Conservation (phyloP, 441 rosid species). For the Codiaeum variegatum region DNA sequence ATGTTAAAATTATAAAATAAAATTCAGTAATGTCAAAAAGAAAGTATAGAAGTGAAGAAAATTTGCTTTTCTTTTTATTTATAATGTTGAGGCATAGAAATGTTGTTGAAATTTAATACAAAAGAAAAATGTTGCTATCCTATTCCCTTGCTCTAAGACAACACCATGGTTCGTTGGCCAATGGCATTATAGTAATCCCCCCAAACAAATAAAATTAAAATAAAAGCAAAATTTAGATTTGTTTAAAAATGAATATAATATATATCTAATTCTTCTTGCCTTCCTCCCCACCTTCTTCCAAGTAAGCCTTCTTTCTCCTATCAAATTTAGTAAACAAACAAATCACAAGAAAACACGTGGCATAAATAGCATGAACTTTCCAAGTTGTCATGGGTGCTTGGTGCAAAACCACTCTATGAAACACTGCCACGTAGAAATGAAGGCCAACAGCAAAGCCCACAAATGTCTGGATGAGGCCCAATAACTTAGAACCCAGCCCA, state of each 20-base stretch:
- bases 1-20: too few species aligned
- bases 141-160: not conserved
- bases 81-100: not conserved
- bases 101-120: not conserved
- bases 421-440: conserved; percentile 86
- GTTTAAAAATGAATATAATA: not conserved
- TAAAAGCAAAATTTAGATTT: not conserved
- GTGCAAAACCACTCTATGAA: conserved; percentile 71
- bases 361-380: conserved; percentile 84
- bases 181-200: conserved; percentile 12
- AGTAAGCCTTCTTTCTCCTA: conserved; percentile 81
- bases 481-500: conserved; percentile 52
- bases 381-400: conserved; percentile 86
- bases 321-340: conserved; percentile 65
- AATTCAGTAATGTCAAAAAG: not conserved
- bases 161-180: conserved; percentile 19
- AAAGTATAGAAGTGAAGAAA: too few species aligned
- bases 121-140: not conserved
- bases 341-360: conserved; percentile 77
- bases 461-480: conserved; percentile 69
- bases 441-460: conserved; percentile 82
- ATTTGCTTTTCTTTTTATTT: not conserved
- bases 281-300: conserved; percentile 83
- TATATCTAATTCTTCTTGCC: conserved; percentile 62
- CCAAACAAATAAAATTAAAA: not conserved